Conservation (phyloP, 1,284 basidiomycete genomes). For the Fomitopsis schrenkii region DNA sequence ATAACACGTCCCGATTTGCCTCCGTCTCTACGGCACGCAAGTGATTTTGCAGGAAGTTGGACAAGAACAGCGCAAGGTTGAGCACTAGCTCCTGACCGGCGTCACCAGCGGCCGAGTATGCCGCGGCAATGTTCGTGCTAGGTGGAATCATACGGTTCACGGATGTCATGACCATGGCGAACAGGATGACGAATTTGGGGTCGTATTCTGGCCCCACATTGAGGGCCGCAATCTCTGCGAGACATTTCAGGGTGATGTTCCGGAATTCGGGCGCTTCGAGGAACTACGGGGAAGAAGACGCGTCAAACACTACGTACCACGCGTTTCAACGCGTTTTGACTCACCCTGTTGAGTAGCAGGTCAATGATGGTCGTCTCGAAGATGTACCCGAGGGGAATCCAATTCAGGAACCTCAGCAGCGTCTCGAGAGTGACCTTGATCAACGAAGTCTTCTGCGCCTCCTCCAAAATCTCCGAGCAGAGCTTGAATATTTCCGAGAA, state of each 20-base stretch:
- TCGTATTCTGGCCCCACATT: conserved; percentile 99
- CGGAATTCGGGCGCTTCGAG: conserved; percentile 96
- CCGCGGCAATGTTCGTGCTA: conserved; percentile 90
- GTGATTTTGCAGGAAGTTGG: conserved; percentile 93
- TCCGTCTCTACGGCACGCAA: conserved; percentile 92
- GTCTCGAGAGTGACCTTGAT: conserved; percentile 97
- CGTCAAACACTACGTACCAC: background rate
- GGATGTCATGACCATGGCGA: conserved; percentile 98
- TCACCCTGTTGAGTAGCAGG: conserved; percentile 82
- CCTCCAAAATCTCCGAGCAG: conserved; percentile 94
- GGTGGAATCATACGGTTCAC: conserved; percentile 98
- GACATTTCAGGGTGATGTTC: conserved; percentile 95
- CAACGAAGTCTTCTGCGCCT: conserved; percentile 95
- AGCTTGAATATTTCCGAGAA: conserved; percentile 96
- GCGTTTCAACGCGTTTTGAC: conserved; percentile 27
- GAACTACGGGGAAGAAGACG: conserved; percentile 59
- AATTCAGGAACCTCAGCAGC: conserved; percentile 94
- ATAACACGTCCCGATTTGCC: conserved; percentile 86
- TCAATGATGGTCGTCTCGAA: conserved; percentile 99
- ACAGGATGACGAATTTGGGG: conserved; percentile 95
- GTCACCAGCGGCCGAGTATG: conserved; percentile 89
- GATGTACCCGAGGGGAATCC: conserved; percentile 99
- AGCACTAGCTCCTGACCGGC: conserved; percentile 96
- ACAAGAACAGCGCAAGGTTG: conserved; percentile 95
- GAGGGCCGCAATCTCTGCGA: conserved; percentile 95